Percentiles rank a stretch among this genome's conserved stretches.
Conservation (phyloP, 345 rosid genomes). For the Hypericum androsaemum region DNA sequence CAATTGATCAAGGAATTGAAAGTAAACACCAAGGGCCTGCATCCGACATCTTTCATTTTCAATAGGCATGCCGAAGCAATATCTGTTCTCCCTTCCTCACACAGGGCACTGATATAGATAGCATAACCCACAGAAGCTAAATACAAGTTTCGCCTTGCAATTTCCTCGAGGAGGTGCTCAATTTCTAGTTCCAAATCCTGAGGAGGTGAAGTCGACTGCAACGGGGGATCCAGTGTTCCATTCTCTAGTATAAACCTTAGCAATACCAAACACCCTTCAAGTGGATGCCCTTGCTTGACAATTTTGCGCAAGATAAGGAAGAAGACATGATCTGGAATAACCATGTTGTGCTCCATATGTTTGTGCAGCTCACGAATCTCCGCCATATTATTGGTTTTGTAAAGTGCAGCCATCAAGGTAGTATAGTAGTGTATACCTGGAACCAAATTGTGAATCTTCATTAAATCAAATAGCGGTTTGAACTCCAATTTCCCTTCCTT, state of each 20-base stretch:
- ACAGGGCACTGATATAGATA: slow-evolving; percentile 46
- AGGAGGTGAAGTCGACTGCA: slow-evolving; percentile 13
- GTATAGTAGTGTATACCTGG: slow-evolving; percentile 47
- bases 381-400: slow-evolving; percentile 31
- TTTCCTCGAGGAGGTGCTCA: slow-evolving; percentile 37
- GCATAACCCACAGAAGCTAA: slow-evolving; percentile 39
- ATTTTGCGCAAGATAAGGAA: slow-evolving; percentile 47
- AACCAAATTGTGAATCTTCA: slow-evolving; percentile 22
- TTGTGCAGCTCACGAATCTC: slow-evolving; percentile 37
- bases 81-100: slow-evolving; percentile 28
- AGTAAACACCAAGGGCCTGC: slow-evolving; percentile 38
- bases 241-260: slow-evolving; percentile 37
- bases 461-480: slow-evolving; percentile 28
- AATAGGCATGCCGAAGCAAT: slow-evolving; percentile 28
- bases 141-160: slow-evolving; percentile 27
- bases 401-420: slow-evolving; percentile 38
- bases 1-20: slow-evolving; percentile 50
- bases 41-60: slow-evolving; percentile 36
- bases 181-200: slow-evolving; percentile 25
- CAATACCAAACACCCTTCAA: slow-evolving; percentile 34
- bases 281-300: slow-evolving; percentile 38
- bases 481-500: slow-evolving; percentile 40
- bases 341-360: slow-evolving; percentile 35
- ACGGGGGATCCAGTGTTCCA: slow-evolving; percentile 25
- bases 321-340: slow-evolving; percentile 55